A percentile compares a stretch with the other conserved stretches of the same genome.
These are phyloP conservation scores for Lonicera japonica DNA, from an alignment of 129 eudicot species.

Conservation along the genomic window DNA sequence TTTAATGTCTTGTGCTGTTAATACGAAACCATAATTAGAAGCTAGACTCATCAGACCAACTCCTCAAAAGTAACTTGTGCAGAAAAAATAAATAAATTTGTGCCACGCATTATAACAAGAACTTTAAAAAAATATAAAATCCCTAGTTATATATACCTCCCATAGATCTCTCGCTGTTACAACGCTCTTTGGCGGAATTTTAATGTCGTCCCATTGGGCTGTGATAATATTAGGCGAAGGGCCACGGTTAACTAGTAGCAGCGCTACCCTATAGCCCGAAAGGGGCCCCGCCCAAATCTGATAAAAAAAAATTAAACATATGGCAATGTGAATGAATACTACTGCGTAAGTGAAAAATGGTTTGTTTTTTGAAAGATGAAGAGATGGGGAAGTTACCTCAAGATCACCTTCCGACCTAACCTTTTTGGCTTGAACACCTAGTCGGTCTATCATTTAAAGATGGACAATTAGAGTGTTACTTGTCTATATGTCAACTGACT, in stretches of 20 bases:
- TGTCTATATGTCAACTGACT: background rate
- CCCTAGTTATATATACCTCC: conserved; percentile 39
- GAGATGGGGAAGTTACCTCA: conserved; percentile 48
- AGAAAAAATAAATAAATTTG: background rate
- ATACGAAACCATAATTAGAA: background rate
- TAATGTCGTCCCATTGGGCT: conserved; percentile 91
- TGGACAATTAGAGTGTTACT: background rate
- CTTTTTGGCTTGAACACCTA: conserved; percentile 89
- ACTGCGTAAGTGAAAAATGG: background rate
- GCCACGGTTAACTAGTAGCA: conserved; percentile 72
- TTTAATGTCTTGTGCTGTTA: conserved; percentile 58
- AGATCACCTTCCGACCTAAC: conserved; percentile 67
- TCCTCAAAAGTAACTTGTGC: background rate
- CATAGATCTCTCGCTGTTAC: conserved; percentile 75
- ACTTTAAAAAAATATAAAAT: background rate
- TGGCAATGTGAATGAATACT: background rate
- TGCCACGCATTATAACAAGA: background rate
- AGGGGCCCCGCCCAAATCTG: conserved; percentile 97
- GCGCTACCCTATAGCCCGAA: conserved; percentile 68
- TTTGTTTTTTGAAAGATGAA: background rate
- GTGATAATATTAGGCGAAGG: conserved; percentile 25
- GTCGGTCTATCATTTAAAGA: conserved; percentile 40
- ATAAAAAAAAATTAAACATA: background rate
- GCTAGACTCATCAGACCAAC: background rate
- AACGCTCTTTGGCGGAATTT: conserved; percentile 47